A percentile compares a stretch with the other conserved stretches of the same genome.
Evolutionary conservation across 1,284 basidiomycete genomes (phyloP).

Genomic region (Tylopilus sp.): DNA sequence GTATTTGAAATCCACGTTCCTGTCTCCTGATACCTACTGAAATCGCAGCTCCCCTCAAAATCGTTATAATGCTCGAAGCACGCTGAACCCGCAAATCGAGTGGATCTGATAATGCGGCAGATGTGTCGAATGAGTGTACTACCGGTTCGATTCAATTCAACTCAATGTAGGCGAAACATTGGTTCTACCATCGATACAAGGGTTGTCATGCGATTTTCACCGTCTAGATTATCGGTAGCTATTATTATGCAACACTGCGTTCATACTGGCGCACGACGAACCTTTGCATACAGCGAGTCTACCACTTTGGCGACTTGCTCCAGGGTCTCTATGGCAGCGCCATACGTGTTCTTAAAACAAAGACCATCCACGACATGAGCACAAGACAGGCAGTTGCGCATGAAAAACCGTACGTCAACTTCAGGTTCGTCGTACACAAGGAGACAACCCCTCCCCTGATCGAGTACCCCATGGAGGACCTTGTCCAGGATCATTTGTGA

Average conservation of each 20-base stretch:
- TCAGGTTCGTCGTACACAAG: conserved; percentile 85
- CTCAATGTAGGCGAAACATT: not conserved
- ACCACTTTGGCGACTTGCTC: conserved; percentile 91
- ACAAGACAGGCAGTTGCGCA: not conserved
- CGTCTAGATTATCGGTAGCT: conserved; percentile 12
- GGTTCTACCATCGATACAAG: conserved; percentile 3
- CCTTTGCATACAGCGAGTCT: conserved; percentile 88
- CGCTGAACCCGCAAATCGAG: too few relatives aligned
- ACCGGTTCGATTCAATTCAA: not conserved
- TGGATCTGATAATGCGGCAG: too few relatives aligned
- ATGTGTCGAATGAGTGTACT: too few relatives aligned
- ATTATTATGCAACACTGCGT: not conserved
- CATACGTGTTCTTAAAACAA: conserved; percentile 69
- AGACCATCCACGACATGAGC: conserved; percentile 3
- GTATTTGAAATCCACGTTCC: too few relatives aligned
- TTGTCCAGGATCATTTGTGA: conserved; percentile 99
- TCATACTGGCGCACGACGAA: conserved; percentile 25
- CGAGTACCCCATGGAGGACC: conserved; percentile 89
- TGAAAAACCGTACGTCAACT: conserved; percentile 62
- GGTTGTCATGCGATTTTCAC: conserved; percentile 25
- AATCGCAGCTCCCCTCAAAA: too few relatives aligned
- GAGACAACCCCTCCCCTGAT: conserved; percentile 91
- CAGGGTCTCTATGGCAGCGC: conserved; percentile 83
- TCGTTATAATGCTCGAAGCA: too few relatives aligned
- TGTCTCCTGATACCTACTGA: too few relatives aligned